Evolutionary conservation across 305 asterid species (phyloP), one percentile per base, ranked within the genome.

Genomic region (Plantago coronopus): DNA sequence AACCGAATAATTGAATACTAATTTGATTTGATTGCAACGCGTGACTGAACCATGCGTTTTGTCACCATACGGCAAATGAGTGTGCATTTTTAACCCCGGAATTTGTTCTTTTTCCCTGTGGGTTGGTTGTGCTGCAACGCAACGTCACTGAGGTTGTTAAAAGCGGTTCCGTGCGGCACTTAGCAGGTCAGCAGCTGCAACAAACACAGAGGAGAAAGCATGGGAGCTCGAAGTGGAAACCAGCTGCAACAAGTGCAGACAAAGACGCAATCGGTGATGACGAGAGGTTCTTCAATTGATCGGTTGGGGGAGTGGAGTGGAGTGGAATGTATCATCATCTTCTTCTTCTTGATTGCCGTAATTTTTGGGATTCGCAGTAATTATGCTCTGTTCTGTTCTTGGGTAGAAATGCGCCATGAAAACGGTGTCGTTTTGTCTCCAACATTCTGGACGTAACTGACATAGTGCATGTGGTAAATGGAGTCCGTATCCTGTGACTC

Each of bases 11-110:
- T 29, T 7, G 19, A 51, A 51, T 17, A 50, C n/a, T n/a, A n/a
- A n/a, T n/a, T n/a, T 48, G 11, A 16, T 20, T 19, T 15, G 31
- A 53, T 25, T 53, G 7, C 38, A 25, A 25, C 42, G 34, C 42
- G 58, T 53, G 42, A 53, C 6, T 53, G 58, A 25, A 16, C 9
- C 42, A 25, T 53, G 17, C 58, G 10, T 15, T 53, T 53, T 53
- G 58, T 8, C 58, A 53, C 27, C 58, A 53, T 53, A 23, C 58
- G 58, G 57, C 57, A 50, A 50, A 27, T 50, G 57, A 14, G 37
- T 31, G 21, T 50, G 20, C 20, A 53, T 51, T 53, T 19, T 25
- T 23, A 53, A 23, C 12, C 58, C 11, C 20, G 19, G 2, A 34
- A 53, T 53, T 15, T 15, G 2, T 23, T 14, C 19, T 34, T 5